Evolutionary conservation across 352 stramenopile species (phyloP).

Genomic region (Thraustochytrium striatum): DNA sequence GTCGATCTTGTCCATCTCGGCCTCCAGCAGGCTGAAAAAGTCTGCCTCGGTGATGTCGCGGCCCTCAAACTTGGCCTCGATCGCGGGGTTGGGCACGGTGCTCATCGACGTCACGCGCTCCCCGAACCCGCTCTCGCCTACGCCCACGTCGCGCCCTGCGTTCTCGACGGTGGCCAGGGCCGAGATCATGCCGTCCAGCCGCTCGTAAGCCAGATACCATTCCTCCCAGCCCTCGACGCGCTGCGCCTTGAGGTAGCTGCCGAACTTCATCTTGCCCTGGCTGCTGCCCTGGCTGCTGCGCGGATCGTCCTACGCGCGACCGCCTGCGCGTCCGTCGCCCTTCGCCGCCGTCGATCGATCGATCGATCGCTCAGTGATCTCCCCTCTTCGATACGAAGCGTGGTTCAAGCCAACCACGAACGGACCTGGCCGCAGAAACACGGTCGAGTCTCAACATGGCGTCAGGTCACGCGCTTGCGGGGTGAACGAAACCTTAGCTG

Average conservation of each 20-base stretch:
- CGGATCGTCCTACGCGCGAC: no score
- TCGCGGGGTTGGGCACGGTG: slow-evolving; percentile 42
- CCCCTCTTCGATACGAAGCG: no score
- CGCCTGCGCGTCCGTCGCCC: no score
- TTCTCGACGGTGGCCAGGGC: slow-evolving; percentile 51
- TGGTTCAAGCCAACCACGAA: no score
- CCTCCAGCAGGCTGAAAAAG: slow-evolving; percentile 66
- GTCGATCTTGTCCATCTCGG: slow-evolving; percentile 67
- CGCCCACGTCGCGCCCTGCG: slow-evolving; percentile 27
- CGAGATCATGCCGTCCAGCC: slow-evolving; percentile 56
- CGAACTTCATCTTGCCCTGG: slow-evolving; percentile 54
- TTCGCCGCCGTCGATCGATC: no score
- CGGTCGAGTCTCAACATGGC: no score
- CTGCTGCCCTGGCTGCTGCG: neutral
- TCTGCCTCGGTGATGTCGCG: slow-evolving; percentile 60
- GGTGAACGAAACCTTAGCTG: no score
- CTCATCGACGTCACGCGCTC: slow-evolving; percentile 53
- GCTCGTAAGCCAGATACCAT: slow-evolving; percentile 56
- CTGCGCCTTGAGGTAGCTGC: slow-evolving; percentile 51
- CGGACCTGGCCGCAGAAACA: no score
- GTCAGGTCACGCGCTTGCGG: no score
- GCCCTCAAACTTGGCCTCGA: slow-evolving; percentile 10
- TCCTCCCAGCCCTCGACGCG: slow-evolving; percentile 54
- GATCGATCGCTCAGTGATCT: no score
- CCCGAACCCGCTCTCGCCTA: slow-evolving; percentile 32